Conservation (phyloP, 768 basidiomycete species). For the Tephrocybe sp. region DNA sequence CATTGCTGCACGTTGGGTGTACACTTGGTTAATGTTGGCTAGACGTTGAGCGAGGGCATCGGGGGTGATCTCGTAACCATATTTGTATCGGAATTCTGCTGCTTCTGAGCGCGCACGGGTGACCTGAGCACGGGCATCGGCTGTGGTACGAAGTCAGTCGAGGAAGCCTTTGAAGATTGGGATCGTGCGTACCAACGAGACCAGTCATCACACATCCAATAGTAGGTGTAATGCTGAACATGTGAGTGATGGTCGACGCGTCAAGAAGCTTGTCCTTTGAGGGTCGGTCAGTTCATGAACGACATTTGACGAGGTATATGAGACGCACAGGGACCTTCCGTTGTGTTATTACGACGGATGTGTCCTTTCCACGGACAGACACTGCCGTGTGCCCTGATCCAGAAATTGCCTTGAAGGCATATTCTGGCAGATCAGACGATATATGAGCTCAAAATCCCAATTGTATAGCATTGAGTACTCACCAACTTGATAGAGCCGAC, state of each 20-base stretch:
- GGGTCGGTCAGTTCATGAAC: slow-evolving; percentile 1
- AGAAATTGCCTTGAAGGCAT: slow-evolving; percentile 99
- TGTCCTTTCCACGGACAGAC: slow-evolving; percentile 91
- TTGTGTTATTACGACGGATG: slow-evolving; percentile 94
- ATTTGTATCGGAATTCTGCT: slow-evolving; percentile 92
- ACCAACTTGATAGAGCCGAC: slow-evolving; percentile 98
- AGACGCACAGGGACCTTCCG: slow-evolving; percentile 92
- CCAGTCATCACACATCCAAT: slow-evolving; percentile 99
- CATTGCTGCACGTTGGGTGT: slow-evolving; percentile 97
- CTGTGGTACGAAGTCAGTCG: slow-evolving; percentile 36
- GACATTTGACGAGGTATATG: neutral
- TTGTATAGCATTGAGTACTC: slow-evolving; percentile 22
- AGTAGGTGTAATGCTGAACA: slow-evolving; percentile 93
- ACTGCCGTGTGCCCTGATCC: slow-evolving; percentile 95
- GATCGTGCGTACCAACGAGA: slow-evolving; percentile 68
- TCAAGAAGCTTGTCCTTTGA: slow-evolving; percentile 94
- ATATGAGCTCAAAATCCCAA: slow-evolving; percentile 13
- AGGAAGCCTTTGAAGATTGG: neutral
- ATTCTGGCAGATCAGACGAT: slow-evolving; percentile 56
- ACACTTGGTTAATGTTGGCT: slow-evolving; percentile 98
- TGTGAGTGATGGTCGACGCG: slow-evolving; percentile 89
- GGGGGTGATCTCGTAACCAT: slow-evolving; percentile 97
- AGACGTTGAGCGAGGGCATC: slow-evolving; percentile 92
- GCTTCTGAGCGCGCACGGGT: slow-evolving; percentile 85
- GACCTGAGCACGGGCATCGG: slow-evolving; percentile 92